Evolutionary conservation across 306 rosid genomes (phyloP).

Genomic region (Sicyos edulis): DNA sequence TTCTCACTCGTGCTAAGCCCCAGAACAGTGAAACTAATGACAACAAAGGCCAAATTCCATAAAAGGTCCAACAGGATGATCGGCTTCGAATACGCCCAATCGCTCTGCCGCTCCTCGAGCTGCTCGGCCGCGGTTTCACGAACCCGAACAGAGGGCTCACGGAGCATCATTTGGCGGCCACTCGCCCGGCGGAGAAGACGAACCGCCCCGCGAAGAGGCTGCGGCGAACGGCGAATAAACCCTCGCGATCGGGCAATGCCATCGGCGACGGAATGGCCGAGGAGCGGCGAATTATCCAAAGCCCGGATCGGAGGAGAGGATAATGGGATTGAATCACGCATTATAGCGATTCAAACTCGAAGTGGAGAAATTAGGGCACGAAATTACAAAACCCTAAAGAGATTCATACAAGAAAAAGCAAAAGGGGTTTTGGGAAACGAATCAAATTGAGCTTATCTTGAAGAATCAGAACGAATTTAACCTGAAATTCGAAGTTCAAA

Average conservation of each 20-base stretch:
- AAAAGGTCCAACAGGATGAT: constrained; percentile 50
- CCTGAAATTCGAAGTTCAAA: too few relatives aligned
- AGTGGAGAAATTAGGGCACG: background rate
- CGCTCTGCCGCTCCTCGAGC: constrained; percentile 74
- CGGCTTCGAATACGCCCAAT: constrained; percentile 64
- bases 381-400: background rate
- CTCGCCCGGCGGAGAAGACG: constrained; percentile 56
- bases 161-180: constrained; percentile 68
- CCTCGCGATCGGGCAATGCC: constrained; percentile 43
- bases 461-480: background rate
- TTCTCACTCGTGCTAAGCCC: constrained; percentile 46
- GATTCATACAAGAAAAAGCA: background rate
- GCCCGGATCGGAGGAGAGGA: constrained; percentile 32
- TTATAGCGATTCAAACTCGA: constrained; percentile 4
- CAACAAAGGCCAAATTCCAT: constrained; percentile 61
- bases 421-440: constrained; percentile 6
- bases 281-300: constrained; percentile 53
- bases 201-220: constrained; percentile 43
- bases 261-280: constrained; percentile 32
- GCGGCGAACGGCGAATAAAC: constrained; percentile 39
- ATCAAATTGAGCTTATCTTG: background rate
- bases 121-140: constrained; percentile 81
- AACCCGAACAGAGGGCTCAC: constrained; percentile 60
- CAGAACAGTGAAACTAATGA: constrained; percentile 38
- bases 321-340: constrained; percentile 36